Conservation (phyloP, 2,329 filamentous ascomycete species). For the Tolypocladium pustulatum region DNA sequence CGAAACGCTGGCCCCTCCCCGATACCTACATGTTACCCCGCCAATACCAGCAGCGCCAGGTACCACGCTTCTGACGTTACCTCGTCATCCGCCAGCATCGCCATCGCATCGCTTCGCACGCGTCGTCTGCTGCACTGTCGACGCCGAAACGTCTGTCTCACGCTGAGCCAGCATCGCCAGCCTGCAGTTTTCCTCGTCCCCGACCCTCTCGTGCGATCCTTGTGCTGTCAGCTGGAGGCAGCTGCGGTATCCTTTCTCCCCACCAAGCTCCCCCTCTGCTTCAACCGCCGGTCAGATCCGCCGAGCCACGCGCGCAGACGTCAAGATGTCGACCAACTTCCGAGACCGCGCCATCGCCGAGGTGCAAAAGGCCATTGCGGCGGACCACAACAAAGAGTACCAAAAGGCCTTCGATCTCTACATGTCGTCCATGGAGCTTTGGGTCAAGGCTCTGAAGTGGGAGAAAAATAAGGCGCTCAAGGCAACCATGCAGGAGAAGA, state of each 20-base stretch:
- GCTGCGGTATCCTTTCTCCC: background rate
- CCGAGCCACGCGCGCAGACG: background rate
- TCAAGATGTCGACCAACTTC: constrained; percentile 85
- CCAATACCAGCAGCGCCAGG: constrained; percentile 16
- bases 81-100: background rate
- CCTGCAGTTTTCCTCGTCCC: background rate
- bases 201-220: background rate
- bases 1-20: constrained; percentile 10
- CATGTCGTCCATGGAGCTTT: constrained; percentile 91
- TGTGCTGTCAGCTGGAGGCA: background rate
- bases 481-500: constrained; percentile 93
- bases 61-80: constrained; percentile 2
- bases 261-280: background rate
- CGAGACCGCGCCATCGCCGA: constrained; percentile 91
- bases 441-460: constrained; percentile 99
- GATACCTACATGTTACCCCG: constrained; percentile 29
- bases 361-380: constrained; percentile 95
- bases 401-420: constrained; percentile 95
- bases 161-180: background rate
- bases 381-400: constrained; percentile 91
- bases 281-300: background rate
- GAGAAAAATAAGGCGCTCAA: constrained; percentile 97
- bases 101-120: background rate
- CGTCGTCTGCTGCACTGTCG: background rate
- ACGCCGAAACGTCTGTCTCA: background rate